Conservation (phyloP, 345 rosid genomes). For the Psidium guajava region DNA sequence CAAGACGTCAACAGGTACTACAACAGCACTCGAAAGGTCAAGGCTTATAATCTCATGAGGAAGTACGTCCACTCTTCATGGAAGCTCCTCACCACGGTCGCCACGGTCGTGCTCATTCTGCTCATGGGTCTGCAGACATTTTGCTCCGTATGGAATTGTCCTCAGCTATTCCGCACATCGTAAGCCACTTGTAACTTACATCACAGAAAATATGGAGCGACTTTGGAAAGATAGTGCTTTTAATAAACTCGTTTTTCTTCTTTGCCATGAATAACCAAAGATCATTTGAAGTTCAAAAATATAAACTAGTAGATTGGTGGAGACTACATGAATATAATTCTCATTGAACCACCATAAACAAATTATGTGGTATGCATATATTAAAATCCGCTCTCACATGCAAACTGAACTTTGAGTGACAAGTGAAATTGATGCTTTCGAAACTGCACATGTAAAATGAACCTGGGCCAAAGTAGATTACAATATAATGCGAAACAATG, state of each 20-base stretch:
- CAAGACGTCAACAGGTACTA: background rate
- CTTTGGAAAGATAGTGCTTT: background rate
- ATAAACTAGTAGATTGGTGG: no score
- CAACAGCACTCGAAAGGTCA: background rate
- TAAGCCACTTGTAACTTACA: background rate
- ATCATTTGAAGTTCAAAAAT: background rate
- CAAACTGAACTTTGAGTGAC: no score
- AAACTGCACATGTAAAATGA: no score
- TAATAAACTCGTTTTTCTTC: background rate
- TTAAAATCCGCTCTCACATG: no score
- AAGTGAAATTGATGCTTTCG: no score
- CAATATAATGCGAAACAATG: no score
- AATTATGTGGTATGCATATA: no score
- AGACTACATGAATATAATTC: no score
- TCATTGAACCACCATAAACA: no score
- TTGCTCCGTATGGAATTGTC: background rate
- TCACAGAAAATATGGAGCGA: background rate
- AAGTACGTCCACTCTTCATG: background rate
- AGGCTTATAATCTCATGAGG: background rate
- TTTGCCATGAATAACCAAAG: background rate
- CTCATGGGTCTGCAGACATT: background rate
- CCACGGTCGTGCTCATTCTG: background rate
- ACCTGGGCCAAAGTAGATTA: no score
- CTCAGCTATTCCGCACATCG: background rate
- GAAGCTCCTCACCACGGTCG: background rate